These are phyloP conservation scores for Elsinoe fawcettii DNA, from an alignment of 2,329 filamentous ascomycete species.

Conservation along the genomic window DNA sequence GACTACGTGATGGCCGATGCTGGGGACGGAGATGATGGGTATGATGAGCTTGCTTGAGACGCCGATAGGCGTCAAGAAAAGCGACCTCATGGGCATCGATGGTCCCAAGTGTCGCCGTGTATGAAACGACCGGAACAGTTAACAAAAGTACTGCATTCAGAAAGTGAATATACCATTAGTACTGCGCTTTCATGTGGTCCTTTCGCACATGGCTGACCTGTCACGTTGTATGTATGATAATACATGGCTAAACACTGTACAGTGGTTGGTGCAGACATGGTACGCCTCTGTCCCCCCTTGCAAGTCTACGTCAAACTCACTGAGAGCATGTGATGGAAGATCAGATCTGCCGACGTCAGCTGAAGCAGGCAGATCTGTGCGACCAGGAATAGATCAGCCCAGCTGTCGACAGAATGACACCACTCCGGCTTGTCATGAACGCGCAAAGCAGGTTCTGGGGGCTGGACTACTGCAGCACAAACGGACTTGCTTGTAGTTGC, in stretches of 20 bases:
- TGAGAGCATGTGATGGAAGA: neutral
- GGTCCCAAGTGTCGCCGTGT: too few relatives aligned
- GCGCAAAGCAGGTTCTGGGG: neutral
- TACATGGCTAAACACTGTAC: too few relatives aligned
- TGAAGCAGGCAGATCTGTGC: neutral
- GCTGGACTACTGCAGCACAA: neutral
- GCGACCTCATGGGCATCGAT: too few relatives aligned
- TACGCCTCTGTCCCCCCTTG: neutral
- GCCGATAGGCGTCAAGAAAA: too few relatives aligned
- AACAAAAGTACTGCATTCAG: too few relatives aligned
- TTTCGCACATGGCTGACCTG: too few relatives aligned
- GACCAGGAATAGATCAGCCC: neutral
- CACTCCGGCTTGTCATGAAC: neutral
- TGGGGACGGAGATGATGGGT: neutral
- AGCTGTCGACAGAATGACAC: neutral
- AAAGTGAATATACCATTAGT: too few relatives aligned
- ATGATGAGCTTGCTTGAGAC: too few relatives aligned
- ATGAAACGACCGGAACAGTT: too few relatives aligned
- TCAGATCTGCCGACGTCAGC: neutral
- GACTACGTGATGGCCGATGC: neutral
- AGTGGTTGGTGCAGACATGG: too few relatives aligned
- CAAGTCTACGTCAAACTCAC: neutral
- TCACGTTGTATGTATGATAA: too few relatives aligned
- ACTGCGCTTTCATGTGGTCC: too few relatives aligned
- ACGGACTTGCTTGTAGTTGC: neutral